Evolutionary conservation across 2,329 filamentous ascomycete genomes (phyloP).

Genomic region (Raffaelea deltoideospora): DNA sequence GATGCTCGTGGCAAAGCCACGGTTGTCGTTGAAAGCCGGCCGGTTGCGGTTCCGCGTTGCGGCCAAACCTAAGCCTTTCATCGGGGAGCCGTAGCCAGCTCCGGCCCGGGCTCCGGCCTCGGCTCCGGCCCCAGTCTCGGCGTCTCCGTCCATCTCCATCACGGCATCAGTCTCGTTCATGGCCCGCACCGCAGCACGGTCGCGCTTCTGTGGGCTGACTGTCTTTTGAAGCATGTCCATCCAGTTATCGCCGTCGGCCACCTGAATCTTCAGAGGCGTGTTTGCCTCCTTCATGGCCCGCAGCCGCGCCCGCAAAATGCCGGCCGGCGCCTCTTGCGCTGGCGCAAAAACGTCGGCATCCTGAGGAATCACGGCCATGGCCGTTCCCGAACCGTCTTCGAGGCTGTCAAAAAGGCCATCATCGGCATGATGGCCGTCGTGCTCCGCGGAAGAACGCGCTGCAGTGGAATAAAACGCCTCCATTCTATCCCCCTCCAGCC

Average conservation of each 20-base stretch:
- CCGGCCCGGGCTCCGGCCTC: too few species aligned
- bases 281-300: slow-evolving; percentile 45
- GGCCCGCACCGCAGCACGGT: slow-evolving; percentile 56
- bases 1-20: slow-evolving; percentile 73
- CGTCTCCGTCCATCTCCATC: too few species aligned
- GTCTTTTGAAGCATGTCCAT: slow-evolving; percentile 86
- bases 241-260: slow-evolving; percentile 70
- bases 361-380: too few species aligned
- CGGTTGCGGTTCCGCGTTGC: slow-evolving; percentile 18
- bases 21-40: slow-evolving; percentile 36
- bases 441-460: slow-evolving; percentile 66
- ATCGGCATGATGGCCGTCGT: too few species aligned
- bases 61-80: background rate
- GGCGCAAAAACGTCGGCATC: slow-evolving; percentile 29
- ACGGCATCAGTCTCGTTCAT: slow-evolving; percentile 32
- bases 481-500: slow-evolving; percentile 52
- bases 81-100: slow-evolving; percentile 13
- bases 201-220: slow-evolving; percentile 84
- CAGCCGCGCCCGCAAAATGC: slow-evolving; percentile 48
- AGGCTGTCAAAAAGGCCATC: slow-evolving; percentile 9
- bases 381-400: too few species aligned
- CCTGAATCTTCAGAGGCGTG: slow-evolving; percentile 43
- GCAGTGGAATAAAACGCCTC: slow-evolving; percentile 66
- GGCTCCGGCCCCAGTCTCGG: too few species aligned
- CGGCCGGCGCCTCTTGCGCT: slow-evolving; percentile 39